These are phyloP conservation scores for Elaeagnus macrophylla DNA, from an alignment of 306 rosid species.

Conservation along the genomic window DNA sequence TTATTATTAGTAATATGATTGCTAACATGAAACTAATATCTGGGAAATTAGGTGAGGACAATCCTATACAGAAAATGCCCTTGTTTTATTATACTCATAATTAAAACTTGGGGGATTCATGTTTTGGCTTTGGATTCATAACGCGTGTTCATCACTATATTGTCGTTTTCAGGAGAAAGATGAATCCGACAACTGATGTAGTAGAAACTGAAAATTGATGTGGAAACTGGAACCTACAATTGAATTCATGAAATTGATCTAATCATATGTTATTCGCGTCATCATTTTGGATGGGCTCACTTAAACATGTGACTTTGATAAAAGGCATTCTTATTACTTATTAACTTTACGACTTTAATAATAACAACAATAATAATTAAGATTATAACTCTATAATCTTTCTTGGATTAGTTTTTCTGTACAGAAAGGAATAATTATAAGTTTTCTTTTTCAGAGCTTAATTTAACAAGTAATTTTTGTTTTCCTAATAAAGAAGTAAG, in stretches of 20 bases:
- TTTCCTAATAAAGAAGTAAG: too few relatives aligned
- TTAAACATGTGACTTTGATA: slow-evolving; percentile 26
- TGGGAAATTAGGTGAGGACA: slow-evolving; percentile 4
- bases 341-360: not conserved
- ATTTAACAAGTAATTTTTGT: too few relatives aligned
- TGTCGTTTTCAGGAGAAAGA: slow-evolving; percentile 14
- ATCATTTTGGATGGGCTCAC: slow-evolving; percentile 39
- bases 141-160: slow-evolving; percentile 17
- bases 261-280: slow-evolving; percentile 30
- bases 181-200: slow-evolving; percentile 19
- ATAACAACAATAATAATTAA: not conserved
- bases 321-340: not conserved
- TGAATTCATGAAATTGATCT: slow-evolving; percentile 23
- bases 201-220: slow-evolving; percentile 43
- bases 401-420: too few relatives aligned
- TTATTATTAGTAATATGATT: slow-evolving; percentile 13
- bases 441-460: too few relatives aligned
- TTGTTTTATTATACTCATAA: not conserved
- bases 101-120: not conserved
- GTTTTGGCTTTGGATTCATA: slow-evolving; percentile 16
- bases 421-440: too few relatives aligned
- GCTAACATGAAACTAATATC: slow-evolving; percentile 10
- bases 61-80: not conserved
- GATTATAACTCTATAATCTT: too few relatives aligned
- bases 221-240: slow-evolving; percentile 34